Base-by-base conservation (phyloP, 2,329 filamentous ascomycete genomes). In the Aspergillus felis region DNA sequence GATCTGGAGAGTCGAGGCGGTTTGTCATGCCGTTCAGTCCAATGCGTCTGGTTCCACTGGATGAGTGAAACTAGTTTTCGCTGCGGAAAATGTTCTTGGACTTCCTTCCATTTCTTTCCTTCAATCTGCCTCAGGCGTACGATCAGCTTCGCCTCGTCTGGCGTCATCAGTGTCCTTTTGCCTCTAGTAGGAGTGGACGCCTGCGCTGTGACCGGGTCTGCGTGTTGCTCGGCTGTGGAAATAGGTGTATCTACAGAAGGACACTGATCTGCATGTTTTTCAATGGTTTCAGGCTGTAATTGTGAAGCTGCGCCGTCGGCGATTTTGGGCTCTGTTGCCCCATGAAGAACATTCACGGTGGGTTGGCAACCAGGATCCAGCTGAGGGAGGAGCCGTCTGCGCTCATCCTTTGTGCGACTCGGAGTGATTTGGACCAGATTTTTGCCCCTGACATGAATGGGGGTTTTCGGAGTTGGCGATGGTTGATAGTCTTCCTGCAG, bases 401-500 rank as follows among this genome's bases (percentile, higher is more conserved):
- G 59, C 51, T 56, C 53, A 50, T 59, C 44, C 50, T 55, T 55
- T 27, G 50, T 53, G 41, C 48, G 44, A 48, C 41, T 55, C 14
- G 49, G 51, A 7, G 56, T 53, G 38, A 28, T 49, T 20, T 53
- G 48, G 32, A 24, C 55, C 25, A 59, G 50, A 17, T 53, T 57
- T 52, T 64, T 68, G 20, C 67, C 65, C 48, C 66, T 64, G 41
- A 69, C 62, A 29, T 66, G 62, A 27, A 60, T 41, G 7, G 59
- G 17, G 38, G 51, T 59, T 25, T 65, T 71, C 17, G 68, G 62
- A n/a, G 66, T 68, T 32, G 69, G 69, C 1, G 72, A 74, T 12
- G 68, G 65, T 56, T 68, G 66, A 27, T 66, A 57, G 28, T 65
- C 62, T 46, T 76, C 71, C 56, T 75, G 73, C 53, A 77, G 64